These are phyloP conservation scores for Thermothielavioides terrestris DNA, from an alignment of 495 filamentous ascomycete species.

Conservation along the genomic window DNA sequence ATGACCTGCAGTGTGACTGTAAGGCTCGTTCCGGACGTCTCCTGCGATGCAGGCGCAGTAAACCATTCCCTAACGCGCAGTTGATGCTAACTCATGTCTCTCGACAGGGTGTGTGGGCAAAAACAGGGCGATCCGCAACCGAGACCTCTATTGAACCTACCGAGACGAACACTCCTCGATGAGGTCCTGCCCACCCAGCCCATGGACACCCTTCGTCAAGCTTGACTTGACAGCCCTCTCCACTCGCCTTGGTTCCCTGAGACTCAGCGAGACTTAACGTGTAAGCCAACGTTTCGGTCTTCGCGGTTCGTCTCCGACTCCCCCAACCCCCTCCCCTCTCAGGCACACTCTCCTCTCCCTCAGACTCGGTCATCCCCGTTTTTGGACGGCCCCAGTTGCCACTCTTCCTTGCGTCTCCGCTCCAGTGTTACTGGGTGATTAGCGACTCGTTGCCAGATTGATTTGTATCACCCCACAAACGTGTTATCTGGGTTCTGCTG, in stretches of 20 bases:
- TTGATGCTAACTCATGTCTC: not conserved
- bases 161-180: too few species aligned
- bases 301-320: too few species aligned
- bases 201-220: too few species aligned
- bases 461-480: too few species aligned
- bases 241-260: too few species aligned
- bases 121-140: not conserved
- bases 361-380: not conserved
- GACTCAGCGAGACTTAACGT: too few species aligned
- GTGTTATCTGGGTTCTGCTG: too few species aligned
- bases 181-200: too few species aligned
- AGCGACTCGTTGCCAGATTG: too few species aligned
- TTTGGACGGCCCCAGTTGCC: not conserved
- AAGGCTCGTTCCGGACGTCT: too few species aligned
- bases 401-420: not conserved
- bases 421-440: not conserved
- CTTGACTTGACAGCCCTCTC: too few species aligned
- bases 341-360: not conserved
- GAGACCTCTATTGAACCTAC: conserved; percentile 10
- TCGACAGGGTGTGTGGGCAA: conserved; percentile 10
- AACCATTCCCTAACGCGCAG: not conserved
- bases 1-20: conserved; percentile 36
- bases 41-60: not conserved
- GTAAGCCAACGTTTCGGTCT: too few species aligned
- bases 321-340: not conserved